Base-by-base conservation (phyloP, 2,329 filamentous ascomycete genomes). In the Fusarium camptoceras region DNA sequence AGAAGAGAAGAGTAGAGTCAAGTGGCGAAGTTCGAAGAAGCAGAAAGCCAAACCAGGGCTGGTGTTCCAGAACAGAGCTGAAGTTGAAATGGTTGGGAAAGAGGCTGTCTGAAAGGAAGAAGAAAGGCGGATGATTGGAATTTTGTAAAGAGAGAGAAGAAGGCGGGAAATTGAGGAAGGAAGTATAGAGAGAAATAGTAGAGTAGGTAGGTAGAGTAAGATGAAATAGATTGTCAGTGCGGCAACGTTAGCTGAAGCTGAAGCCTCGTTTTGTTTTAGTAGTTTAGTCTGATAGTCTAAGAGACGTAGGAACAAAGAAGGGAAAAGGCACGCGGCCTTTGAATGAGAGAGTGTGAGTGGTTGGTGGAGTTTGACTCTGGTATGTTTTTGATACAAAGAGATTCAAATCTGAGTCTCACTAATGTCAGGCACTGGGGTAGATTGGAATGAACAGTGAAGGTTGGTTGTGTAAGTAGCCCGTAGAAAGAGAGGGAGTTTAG, bases 371-470 rank as follows among this genome's bases (percentile, higher is more conserved):
- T 49, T 27, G 15, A 27, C 37, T 60, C 39, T 54, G 63, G 61
- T 66, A 66, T 66, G 63, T 66, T 63, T 68, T 54, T 64, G 65
- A 68, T 59, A 67, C 65, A 69, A 50, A 64, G 59, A 65, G 48
- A 37, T 46, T 58, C 31, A 42, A 27, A 22, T 48, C 47, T 37
- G 49, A 44, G 66, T 39, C 31, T 51, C 49, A 41, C 49, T 51
- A 25, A 37, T 27, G 34, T 27, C 34, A 51, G 34, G 49, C 27
- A 51, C 49, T 18, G 12, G 49, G 16, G 30, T 22, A 25, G 18
- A 27, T 41, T 51, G 49, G 49, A 51, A 51, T 51, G 49, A 42
- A 28, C 6, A 51, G 34, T 34, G 27, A 51, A 42, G 22, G 46
- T 37, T 60, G 43, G 47, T n/a, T 22, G 24, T 55, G 30, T 48